Base-by-base conservation (phyloP, 2,329 filamentous ascomycete species). In the Ceratocystis lukuohia region DNA sequence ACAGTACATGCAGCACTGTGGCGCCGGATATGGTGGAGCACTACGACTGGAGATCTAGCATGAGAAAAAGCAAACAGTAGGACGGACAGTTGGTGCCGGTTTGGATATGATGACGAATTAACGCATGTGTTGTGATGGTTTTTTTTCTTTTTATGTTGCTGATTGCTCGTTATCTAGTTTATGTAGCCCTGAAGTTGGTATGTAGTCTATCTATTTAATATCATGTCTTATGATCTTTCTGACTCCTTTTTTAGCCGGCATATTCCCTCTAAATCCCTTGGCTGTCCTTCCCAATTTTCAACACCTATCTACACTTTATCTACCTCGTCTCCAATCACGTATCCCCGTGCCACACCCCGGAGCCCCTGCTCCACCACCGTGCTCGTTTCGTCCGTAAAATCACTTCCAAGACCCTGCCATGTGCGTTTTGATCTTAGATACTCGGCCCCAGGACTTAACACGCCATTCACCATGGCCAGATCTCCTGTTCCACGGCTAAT, bases 401-500 rank as follows among this genome's bases (percentile, higher is more conserved):
- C 94, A 69, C 85, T 96, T 0, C 94, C 94, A 28, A 99, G 76
- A 0, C 94, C 94, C 72, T 88, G 88, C 94, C 94, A 99, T 3
- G 90, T 96, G 66, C 94, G 79, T 71, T 92, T 84, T 2, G 87
- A 88, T 41, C 87, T 83, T 69, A 99, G 77, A 71, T 84, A 97
- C 74, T 96, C 90, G 0, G 94, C 94, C 0, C 91, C 94, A 0
- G 94, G 94, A 59, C 93, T 97, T n/a, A 88, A 80, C 0, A 93
- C 84, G 5, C 91, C 91, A 64, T 92, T 93, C 70, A 97, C 85
- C 59, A 86, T 86, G 0, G 90, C 88, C 20, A 97, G 71, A 70
- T 96, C 88, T 2, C 87, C 85, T 65, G 74, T 68, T 65, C 76
- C 73, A 71, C 85, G 80, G 73, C 84, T 85, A 12, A 86, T 80